These are phyloP conservation scores for Calonectria multiphialidica DNA, from an alignment of 2,329 filamentous ascomycete species.

Conservation along the genomic window DNA sequence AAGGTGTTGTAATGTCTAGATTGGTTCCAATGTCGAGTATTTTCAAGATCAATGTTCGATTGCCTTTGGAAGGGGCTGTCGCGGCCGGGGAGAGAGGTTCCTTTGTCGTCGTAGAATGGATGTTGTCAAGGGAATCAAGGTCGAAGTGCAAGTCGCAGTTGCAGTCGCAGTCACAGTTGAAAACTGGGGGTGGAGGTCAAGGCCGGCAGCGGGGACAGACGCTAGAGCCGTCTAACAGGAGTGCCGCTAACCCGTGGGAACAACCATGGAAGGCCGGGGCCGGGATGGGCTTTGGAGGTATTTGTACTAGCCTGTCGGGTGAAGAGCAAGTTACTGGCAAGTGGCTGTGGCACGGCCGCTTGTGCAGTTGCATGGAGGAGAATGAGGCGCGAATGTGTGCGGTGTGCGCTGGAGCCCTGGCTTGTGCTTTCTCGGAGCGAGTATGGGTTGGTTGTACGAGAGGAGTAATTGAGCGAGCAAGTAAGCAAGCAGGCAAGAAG, in stretches of 20 bases:
- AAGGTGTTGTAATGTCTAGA: not conserved
- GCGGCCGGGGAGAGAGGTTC: not conserved
- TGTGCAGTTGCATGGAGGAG: not conserved
- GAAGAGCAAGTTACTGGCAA: not conserved
- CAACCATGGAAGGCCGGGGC: constrained; percentile 1
- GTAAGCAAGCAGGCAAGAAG: not conserved
- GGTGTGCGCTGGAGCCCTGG: not conserved
- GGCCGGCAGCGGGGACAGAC: constrained; percentile 18
- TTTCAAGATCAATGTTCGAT: not conserved
- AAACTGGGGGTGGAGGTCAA: constrained; percentile 20
- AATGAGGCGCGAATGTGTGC: not conserved
- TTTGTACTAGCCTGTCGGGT: not conserved
- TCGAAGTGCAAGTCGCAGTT: constrained; percentile 10
- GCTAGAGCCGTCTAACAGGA: constrained; percentile 21
- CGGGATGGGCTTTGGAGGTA: constrained; percentile 6
- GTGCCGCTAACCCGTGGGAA: constrained; percentile 15
- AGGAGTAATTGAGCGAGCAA: not conserved
- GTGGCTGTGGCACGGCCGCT: constrained; percentile 10
- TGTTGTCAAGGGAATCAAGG: constrained; percentile 1
- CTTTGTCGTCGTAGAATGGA: not conserved
- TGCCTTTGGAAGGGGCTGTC: not conserved
- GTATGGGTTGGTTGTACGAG: not conserved
- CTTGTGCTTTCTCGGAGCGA: not conserved
- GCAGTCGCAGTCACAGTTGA: constrained; percentile 13
- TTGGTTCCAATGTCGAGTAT: not conserved